Evolutionary conservation across 371 early-diverging fungal genomes (phyloP), one percentile per base, ranked within the genome.

Genomic region (Apophysomyces ossiformis): DNA sequence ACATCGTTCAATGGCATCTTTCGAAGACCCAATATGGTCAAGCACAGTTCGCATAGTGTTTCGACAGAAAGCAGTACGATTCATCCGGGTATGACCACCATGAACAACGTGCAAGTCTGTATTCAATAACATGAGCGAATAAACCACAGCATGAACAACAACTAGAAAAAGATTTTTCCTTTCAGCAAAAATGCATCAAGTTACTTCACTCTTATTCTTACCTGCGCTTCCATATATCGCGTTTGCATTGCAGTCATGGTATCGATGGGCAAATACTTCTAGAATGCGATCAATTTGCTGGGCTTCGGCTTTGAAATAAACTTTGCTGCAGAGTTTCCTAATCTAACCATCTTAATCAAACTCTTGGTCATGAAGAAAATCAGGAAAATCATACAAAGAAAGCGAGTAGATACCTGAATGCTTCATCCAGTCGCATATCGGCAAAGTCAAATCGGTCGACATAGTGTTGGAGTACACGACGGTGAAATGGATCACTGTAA

Each of bases 231-330:
- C 73, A 37, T 82, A 81, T 5, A 82, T 61, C 15, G 75, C 62
- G 16, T 83, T 65, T 3, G 77, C 82, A 68, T 96, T 94, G 67
- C 92, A 90, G 15, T 79, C 81, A 77, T 88, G 91, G 74, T 90
- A 96, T 21, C 90, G 78, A 64, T 81, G 72, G 7, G 95, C 83
- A 76, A 96, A 90, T 44, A 78, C 89, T 56, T 87, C 86, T 50
- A 96, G 69, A 45, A 96, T 88, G 5, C 96, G 85, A 75, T 95
- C 96, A 38, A 95, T 89, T 59, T 90, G 87, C 72, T 95, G 96
- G 8, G 95, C 87, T 75, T 96, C 96, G 16, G 93, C 98, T 57
- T 90, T 91, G 68, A 97, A 79, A 36, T 89, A 88, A 5, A 96
- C 79, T 39, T 92, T 89, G 18, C 83, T 81, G 66, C 95, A 94